Evolutionary conservation across 2,329 filamentous ascomycete genomes (phyloP), one percentile per base, ranked within the genome.

Genomic region (Penicillium oxalicum): DNA sequence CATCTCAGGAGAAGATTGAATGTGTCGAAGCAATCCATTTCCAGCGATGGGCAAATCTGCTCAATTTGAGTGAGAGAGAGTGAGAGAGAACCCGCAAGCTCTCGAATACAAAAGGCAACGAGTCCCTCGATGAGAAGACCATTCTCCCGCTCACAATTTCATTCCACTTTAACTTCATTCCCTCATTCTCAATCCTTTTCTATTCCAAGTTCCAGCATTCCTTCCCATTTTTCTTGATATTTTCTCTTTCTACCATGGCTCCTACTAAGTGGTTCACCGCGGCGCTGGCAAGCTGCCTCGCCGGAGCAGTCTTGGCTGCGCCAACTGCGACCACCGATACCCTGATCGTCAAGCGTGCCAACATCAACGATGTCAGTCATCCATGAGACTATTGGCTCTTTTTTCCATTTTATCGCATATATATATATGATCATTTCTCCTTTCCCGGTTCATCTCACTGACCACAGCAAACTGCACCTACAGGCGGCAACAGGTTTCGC

Each of bases 401-500:
- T 18, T 18, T 18, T 18, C 18, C 18, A 18, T 18, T 18, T 18
- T 2, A 18, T 2, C 18, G 2, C 2, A 18, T 18, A 18, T 18
- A 18, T 18, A 18, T 18, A 18, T 18, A 18, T 18, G 18, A 2
- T 24, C 9, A 9, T 26, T 24, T 4, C 4, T 5, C 4, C 3
- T 43, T 33, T n/a, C 6, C 11, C 2, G 7, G 11, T 24, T 34
- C n/a, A 4, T 24, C 18, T 24, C 13, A 33, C 13, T 34, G 26
- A 42, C 28, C 24, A 2, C 13, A 12, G 11, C 11, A 12, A 11
- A 5, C 9, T 9, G 9, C 11, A 12, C 12, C 5, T 9, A 33
- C 3, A 65, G 58, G 52, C 52, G 18, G 62, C 63, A 27, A 62
- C 67, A 38, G 76, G 76, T 27, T 78, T 74, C 57, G 74, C 71